These are phyloP conservation scores for Candida stauntonica DNA, from an alignment of 805 yeast species.

Conservation along the genomic window DNA sequence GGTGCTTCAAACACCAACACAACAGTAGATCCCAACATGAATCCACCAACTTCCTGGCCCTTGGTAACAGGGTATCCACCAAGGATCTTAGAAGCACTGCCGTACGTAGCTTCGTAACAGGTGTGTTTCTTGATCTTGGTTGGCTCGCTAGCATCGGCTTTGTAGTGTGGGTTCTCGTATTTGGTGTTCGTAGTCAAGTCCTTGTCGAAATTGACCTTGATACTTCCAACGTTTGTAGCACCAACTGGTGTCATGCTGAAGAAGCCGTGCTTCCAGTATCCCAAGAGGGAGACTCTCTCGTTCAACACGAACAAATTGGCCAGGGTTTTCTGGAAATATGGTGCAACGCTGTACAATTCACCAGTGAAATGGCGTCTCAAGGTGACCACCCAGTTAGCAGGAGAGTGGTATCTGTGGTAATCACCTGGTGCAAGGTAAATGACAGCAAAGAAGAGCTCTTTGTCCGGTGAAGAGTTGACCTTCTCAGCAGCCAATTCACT, in stretches of 20 bases:
- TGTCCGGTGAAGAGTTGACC: conserved; percentile 34
- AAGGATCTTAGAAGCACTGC: conserved; percentile 66
- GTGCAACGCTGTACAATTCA: conserved; percentile 92
- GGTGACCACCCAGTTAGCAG: conserved; percentile 93
- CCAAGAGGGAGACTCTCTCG: conserved; percentile 92
- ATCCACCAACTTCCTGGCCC: conserved; percentile 97
- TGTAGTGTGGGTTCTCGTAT: conserved; percentile 42
- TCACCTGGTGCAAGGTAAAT: conserved; percentile 98
- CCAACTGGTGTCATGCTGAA: conserved; percentile 99
- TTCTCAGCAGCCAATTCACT: conserved; percentile 23
- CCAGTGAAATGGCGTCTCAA: conserved; percentile 94
- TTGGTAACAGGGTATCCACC: conserved; percentile 86
- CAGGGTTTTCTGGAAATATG: conserved; percentile 86
- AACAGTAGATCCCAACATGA: conserved; percentile 93
- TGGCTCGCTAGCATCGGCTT: conserved; percentile 15
- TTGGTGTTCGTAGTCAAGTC: conserved; percentile 80
- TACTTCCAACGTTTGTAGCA: conserved; percentile 97
- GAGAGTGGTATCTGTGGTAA: conserved; percentile 95
- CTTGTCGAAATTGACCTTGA: conserved; percentile 85
- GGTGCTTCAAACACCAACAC: conserved; percentile 98
- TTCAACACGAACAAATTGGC: conserved; percentile 85
- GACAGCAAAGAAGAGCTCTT: conserved; percentile 78
- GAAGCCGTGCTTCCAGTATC: conserved; percentile 95
- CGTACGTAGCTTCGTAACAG: conserved; percentile 91
- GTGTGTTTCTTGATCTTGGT: conserved; percentile 61